A percentile compares a stretch with the other conserved stretches of the same genome.
These are phyloP conservation scores for Vaccinium myrtillus DNA, from an alignment of 148 eudicot genomes.

Conservation along the genomic window DNA sequence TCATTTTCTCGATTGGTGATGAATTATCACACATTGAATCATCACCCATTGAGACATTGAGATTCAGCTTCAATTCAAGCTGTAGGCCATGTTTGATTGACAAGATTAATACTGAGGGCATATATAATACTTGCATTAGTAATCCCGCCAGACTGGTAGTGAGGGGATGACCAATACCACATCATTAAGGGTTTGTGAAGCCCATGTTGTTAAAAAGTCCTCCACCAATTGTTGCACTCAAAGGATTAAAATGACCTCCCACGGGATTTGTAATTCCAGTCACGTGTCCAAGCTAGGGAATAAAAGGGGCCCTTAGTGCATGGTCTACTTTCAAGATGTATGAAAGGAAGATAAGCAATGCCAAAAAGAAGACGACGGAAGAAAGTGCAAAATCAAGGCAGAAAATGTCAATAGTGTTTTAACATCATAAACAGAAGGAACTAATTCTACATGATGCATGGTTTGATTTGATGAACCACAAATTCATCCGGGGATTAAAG, in stretches of 20 bases:
- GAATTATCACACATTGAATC: neutral
- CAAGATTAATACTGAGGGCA: neutral
- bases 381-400: conserved; percentile 10
- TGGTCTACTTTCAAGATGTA: conserved; percentile 10
- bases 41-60: neutral
- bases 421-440: neutral
- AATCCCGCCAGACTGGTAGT: neutral
- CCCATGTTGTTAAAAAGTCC: neutral
- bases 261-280: neutral
- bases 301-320: conserved; percentile 11
- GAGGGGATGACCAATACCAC: neutral
- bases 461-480: conserved; percentile 2
- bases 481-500: neutral
- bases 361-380: neutral
- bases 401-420: neutral
- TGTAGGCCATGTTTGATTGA: neutral
- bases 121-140: neutral
- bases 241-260: neutral
- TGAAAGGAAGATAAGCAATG: conserved; percentile 18
- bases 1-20: neutral
- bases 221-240: neutral
- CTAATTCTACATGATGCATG: neutral
- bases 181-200: neutral
- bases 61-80: conserved; percentile 20
- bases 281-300: neutral